Percentiles rank a stretch among this genome's conserved stretches.
Evolutionary conservation across 192 early-diverging fungal genomes (phyloP).

Genomic region (Chytriomyces sp.): DNA sequence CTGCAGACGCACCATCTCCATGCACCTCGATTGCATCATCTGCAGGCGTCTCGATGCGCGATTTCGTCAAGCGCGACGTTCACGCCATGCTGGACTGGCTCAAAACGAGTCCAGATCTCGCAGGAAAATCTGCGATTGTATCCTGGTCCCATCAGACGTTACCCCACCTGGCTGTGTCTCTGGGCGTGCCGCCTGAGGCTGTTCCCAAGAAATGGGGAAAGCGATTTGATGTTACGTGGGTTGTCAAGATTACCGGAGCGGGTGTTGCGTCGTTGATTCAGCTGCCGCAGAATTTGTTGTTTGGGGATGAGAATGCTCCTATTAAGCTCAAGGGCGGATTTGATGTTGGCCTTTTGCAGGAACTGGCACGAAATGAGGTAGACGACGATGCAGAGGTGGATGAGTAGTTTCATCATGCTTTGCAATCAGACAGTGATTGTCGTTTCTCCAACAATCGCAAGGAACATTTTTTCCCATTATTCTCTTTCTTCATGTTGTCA

Average conservation of each 20-base stretch:
- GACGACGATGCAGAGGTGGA: no score
- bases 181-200: conserved; percentile 35
- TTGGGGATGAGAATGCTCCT: conserved; percentile 39
- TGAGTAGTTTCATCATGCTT: no score
- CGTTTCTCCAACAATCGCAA: no score
- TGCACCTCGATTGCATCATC: not conserved
- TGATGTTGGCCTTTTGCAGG: no score
- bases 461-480: no score
- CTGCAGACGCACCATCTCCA: not conserved
- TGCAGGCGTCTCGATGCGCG: conserved; percentile 5
- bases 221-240: conserved; percentile 58
- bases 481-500: no score
- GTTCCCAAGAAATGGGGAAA: conserved; percentile 54
- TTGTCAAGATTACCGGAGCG: conserved; percentile 4
- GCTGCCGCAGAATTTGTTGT: conserved; percentile 42
- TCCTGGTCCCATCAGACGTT: conserved; percentile 58
- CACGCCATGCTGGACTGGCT: conserved; percentile 15
- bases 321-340: conserved; percentile 20
- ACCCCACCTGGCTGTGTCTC: conserved; percentile 32
- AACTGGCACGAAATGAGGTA: no score
- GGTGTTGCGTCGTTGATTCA: conserved; percentile 20
- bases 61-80: conserved; percentile 38
- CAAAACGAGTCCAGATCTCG: conserved; percentile 11
- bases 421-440: no score
- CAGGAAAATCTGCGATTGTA: conserved; percentile 40